Percentiles rank a stretch among this genome's conserved stretches.
Conservation (phyloP, 1,284 basidiomycete species). For the Agroathelia rolfsii region DNA sequence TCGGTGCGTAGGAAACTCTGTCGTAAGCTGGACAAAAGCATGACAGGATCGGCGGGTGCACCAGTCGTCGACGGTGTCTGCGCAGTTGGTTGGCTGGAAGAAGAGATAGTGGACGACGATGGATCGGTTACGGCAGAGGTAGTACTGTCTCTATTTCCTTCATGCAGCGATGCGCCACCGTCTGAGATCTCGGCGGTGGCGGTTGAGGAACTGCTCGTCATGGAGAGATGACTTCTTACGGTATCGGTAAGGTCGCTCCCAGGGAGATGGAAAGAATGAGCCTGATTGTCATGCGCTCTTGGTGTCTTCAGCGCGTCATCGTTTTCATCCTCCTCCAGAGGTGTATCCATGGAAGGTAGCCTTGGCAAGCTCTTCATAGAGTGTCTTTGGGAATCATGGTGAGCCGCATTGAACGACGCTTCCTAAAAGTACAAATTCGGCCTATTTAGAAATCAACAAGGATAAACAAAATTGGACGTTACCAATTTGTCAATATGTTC, state of each 20-base stretch:
- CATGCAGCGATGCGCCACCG: too few species aligned
- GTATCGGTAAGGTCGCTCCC: too few species aligned
- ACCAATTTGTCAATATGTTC: constrained; percentile 54
- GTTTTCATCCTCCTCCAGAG: constrained; percentile 40
- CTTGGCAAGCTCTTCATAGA: constrained; percentile 42
- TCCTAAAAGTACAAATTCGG: constrained; percentile 28
- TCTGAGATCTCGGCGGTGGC: constrained; percentile 6
- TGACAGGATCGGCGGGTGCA: constrained; percentile 25
- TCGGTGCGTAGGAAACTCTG: constrained; percentile 49
- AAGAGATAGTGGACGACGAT: constrained; percentile 7
- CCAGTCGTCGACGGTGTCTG: constrained; percentile 16
- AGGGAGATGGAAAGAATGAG: too few species aligned
- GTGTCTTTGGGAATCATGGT: constrained; percentile 19
- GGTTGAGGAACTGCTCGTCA: constrained; percentile 11
- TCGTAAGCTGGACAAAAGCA: constrained; percentile 39
- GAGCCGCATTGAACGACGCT: constrained; percentile 22
- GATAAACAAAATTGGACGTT: constrained; percentile 4
- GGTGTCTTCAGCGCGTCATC: constrained; percentile 21
- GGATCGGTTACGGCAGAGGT: constrained; percentile 7
- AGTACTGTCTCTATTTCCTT: too few species aligned
- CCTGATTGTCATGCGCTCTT: too few species aligned
- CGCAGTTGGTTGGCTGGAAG: constrained; percentile 11
- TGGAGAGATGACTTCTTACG: too few species aligned
- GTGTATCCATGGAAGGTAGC: constrained; percentile 43
- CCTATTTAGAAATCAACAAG: background rate